Percentiles rank a stretch among this genome's conserved stretches.
Conservation (phyloP, 2,329 filamentous ascomycete species). For the Botrytis deweyae region DNA sequence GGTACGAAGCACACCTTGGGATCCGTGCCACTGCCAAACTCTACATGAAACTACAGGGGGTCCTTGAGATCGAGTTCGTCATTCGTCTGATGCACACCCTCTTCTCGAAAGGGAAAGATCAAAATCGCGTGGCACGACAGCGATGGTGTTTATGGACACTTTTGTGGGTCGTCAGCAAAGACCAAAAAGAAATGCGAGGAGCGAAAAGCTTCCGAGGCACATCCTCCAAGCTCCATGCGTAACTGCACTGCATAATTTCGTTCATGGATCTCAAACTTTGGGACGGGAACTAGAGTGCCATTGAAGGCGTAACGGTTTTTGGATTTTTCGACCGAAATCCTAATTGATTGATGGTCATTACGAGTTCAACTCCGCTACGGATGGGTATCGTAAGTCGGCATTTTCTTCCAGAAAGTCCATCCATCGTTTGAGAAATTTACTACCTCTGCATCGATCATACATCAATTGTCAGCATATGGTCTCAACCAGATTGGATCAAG, state of each 20-base stretch:
- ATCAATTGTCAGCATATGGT: slow-evolving; percentile 31
- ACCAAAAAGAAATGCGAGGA: background rate
- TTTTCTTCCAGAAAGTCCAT: slow-evolving; percentile 89
- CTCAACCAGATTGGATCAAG: slow-evolving; percentile 22
- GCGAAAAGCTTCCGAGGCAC: background rate
- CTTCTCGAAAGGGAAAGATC: background rate
- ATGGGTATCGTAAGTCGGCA: slow-evolving; percentile 86
- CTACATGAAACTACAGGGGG: slow-evolving; percentile 30
- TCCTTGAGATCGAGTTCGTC: slow-evolving; percentile 24
- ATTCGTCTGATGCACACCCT: slow-evolving; percentile 32
- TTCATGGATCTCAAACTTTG: background rate
- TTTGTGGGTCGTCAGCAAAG: slow-evolving; percentile 5
- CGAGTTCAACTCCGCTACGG: slow-evolving; percentile 46
- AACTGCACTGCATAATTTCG: background rate
- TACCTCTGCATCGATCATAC: slow-evolving; percentile 59
- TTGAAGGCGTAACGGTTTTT: background rate
- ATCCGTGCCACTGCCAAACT: slow-evolving; percentile 9
- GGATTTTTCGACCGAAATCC: background rate
- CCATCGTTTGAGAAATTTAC: slow-evolving; percentile 83
- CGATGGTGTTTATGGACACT: slow-evolving; percentile 8
- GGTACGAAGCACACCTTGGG: background rate
- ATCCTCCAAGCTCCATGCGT: slow-evolving; percentile 1
- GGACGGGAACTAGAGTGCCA: background rate
- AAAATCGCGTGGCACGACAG: slow-evolving; percentile 28
- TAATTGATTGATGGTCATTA: slow-evolving; percentile 6